Evolutionary conservation across 495 filamentous ascomycete genomes (phyloP).

Genomic region (Podospora pseudoanserina): DNA sequence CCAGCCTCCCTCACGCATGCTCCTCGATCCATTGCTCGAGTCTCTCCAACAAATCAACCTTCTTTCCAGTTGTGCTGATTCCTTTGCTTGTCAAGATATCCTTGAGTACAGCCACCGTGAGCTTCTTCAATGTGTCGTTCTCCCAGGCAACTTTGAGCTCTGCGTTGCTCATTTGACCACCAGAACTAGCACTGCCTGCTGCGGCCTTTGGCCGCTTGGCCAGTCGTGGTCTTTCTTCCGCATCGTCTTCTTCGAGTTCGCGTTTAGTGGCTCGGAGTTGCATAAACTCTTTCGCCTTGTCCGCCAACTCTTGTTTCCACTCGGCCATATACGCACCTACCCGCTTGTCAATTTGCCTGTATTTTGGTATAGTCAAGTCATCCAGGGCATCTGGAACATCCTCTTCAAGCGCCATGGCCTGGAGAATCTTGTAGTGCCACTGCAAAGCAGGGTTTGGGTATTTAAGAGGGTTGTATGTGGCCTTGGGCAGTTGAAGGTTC

Average conservation of each 20-base stretch:
- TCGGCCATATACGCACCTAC: conserved; percentile 71
- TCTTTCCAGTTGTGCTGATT: conserved; percentile 63
- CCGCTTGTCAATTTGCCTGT: conserved; percentile 75
- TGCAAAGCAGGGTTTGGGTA: conserved; percentile 95
- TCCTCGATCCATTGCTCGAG: conserved; percentile 74
- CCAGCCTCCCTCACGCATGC: conserved; percentile 29
- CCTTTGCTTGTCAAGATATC: conserved; percentile 61
- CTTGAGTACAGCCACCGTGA: conserved; percentile 69
- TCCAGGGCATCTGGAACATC: conserved; percentile 76
- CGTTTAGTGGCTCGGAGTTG: conserved; percentile 40
- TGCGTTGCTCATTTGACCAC: conserved; percentile 47
- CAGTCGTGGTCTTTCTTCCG: conserved; percentile 38
- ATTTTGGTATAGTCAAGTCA: conserved; percentile 83
- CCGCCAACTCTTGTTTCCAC: conserved; percentile 64
- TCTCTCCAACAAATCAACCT: conserved; percentile 72
- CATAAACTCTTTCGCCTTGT: conserved; percentile 42
- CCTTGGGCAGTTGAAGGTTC: conserved; percentile 87
- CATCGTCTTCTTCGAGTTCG: conserved; percentile 41
- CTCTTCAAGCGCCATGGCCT: conserved; percentile 88
- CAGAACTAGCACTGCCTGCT: conserved; percentile 21
- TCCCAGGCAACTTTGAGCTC: conserved; percentile 57
- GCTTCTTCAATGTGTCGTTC: conserved; percentile 61
- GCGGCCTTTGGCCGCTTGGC: conserved; percentile 40
- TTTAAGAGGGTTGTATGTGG: conserved; percentile 71
- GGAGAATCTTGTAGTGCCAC: conserved; percentile 96